Conservation (phyloP, 2,329 filamentous ascomycete genomes). For the Curvularia lunata region DNA sequence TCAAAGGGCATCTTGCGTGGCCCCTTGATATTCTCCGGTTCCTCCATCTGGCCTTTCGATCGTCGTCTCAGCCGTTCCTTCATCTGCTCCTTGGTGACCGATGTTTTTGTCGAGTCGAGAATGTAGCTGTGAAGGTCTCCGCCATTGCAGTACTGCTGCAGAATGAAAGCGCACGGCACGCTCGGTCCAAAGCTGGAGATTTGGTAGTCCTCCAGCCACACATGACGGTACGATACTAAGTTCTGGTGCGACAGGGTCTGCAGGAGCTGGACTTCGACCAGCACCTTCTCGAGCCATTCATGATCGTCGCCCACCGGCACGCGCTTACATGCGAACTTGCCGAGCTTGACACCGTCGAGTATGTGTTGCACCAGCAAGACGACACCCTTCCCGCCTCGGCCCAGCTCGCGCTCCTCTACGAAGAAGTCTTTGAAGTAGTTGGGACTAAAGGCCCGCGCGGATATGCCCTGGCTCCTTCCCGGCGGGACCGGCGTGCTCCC, state of each 20-base stretch:
- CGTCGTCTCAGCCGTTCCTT: slow-evolving; percentile 85
- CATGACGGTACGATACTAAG: slow-evolving; percentile 93
- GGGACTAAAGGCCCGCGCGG: slow-evolving; percentile 83
- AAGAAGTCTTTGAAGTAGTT: slow-evolving; percentile 95
- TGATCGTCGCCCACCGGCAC: slow-evolving; percentile 94
- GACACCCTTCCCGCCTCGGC: slow-evolving; percentile 90
- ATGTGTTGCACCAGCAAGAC: slow-evolving; percentile 93
- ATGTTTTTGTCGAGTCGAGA: slow-evolving; percentile 68
- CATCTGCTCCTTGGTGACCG: slow-evolving; percentile 77
- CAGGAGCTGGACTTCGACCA: slow-evolving; percentile 90
- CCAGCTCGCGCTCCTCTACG: slow-evolving; percentile 83
- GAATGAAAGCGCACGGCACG: slow-evolving; percentile 93
- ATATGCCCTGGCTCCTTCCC: slow-evolving; percentile 69
- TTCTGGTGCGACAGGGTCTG: slow-evolving; percentile 94
- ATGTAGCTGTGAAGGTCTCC: slow-evolving; percentile 91
- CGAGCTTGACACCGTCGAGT: slow-evolving; percentile 85
- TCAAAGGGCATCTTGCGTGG: slow-evolving; percentile 74
- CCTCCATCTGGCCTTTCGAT: slow-evolving; percentile 77
- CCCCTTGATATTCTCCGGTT: slow-evolving; percentile 59
- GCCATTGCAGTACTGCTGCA: slow-evolving; percentile 96
- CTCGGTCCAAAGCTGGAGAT: slow-evolving; percentile 85
- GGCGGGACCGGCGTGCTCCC: slow-evolving; percentile 52
- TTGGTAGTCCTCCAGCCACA: slow-evolving; percentile 91
- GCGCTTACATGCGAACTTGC: slow-evolving; percentile 94
- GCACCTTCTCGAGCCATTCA: slow-evolving; percentile 90